phyloP scores from a whole-genome alignment of 192 early-diverging fungal species.

The Coemansia sp. region DNA sequence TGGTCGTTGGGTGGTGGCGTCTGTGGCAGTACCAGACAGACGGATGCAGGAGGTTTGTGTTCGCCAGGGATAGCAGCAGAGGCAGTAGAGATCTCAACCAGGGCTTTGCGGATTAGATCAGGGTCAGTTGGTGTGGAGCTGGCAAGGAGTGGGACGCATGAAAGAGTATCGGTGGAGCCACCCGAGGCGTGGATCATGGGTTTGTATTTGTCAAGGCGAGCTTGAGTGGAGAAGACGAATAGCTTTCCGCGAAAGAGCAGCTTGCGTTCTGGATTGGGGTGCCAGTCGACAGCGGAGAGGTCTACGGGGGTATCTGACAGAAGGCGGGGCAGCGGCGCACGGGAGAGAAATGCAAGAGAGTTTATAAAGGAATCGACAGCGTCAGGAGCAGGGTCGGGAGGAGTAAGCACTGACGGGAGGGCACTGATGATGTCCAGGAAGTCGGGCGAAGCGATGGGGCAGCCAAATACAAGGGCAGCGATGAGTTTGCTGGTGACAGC shows the following conservation, averaged over 20 bases:
- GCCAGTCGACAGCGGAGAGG: conserved; percentile 16
- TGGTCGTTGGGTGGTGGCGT: background rate
- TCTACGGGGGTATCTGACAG: conserved; percentile 26
- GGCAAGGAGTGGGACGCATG: too few species aligned
- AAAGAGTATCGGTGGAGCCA: conserved; percentile 10
- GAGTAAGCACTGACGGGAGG: conserved; percentile 6
- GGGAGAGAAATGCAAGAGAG: conserved; percentile 20
- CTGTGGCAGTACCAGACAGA: background rate
- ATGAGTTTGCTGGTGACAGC: conserved; percentile 34
- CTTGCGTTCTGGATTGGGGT: conserved; percentile 17
- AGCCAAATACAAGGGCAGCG: conserved; percentile 21
- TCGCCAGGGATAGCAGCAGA: background rate
- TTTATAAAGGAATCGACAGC: conserved; percentile 14
- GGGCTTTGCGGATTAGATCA: background rate
- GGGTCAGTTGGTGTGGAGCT: too few species aligned
- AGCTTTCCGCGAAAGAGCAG: conserved; percentile 17
- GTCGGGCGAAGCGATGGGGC: conserved; percentile 14
- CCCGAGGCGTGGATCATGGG: conserved; percentile 15
- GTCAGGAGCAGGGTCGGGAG: conserved; percentile 7
- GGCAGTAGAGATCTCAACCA: background rate
- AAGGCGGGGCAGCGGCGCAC: conserved; percentile 6
- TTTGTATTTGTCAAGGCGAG: conserved; percentile 19
- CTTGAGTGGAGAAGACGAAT: conserved; percentile 28
- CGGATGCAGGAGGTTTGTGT: background rate
- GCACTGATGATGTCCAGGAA: conserved; percentile 12